These are phyloP conservation scores for Dendrobium chrysotoxum DNA, from an alignment of 106 monocot genomes.

Conservation along the genomic window DNA sequence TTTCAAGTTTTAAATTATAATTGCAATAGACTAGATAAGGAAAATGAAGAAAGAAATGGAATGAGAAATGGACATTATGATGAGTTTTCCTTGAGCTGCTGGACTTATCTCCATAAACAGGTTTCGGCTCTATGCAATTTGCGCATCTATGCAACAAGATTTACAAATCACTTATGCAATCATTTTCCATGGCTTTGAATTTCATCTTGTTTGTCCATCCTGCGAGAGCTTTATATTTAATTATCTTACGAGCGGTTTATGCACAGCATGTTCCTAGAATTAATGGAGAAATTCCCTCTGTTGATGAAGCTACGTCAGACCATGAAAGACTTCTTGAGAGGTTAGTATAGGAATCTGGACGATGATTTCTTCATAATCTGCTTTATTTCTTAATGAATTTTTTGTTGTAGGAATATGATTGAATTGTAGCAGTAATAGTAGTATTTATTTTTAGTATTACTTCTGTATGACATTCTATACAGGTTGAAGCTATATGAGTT, in stretches of 20 bases:
- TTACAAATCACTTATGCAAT: not conserved
- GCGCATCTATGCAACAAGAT: not conserved
- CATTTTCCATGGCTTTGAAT: not conserved
- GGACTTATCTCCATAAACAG: not conserved
- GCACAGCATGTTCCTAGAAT: slow-evolving; percentile 84
- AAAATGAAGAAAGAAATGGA: not conserved
- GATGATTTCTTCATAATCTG: not conserved
- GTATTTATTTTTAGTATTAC: not conserved
- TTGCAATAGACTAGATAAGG: not conserved
- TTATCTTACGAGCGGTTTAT: slow-evolving; percentile 10
- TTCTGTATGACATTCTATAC: not conserved
- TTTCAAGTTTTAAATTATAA: not conserved
- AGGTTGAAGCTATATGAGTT: slow-evolving; percentile 39
- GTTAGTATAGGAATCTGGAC: slow-evolving; percentile 10
- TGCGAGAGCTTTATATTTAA: not conserved
- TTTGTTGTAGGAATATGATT: not conserved
- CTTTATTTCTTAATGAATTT: not conserved
- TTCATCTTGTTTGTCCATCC: not conserved
- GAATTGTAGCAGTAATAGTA: not conserved
- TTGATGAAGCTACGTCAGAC: slow-evolving; percentile 85
- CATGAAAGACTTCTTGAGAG: slow-evolving; percentile 86
- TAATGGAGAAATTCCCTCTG: slow-evolving; percentile 89
- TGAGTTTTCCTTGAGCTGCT: not conserved
- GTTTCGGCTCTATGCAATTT: not conserved
- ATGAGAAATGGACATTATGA: not conserved